Percentiles rank a stretch among this genome's conserved stretches.
Evolutionary conservation across 768 basidiomycete genomes (phyloP).

Genomic region (Pleurotus eryngii): DNA sequence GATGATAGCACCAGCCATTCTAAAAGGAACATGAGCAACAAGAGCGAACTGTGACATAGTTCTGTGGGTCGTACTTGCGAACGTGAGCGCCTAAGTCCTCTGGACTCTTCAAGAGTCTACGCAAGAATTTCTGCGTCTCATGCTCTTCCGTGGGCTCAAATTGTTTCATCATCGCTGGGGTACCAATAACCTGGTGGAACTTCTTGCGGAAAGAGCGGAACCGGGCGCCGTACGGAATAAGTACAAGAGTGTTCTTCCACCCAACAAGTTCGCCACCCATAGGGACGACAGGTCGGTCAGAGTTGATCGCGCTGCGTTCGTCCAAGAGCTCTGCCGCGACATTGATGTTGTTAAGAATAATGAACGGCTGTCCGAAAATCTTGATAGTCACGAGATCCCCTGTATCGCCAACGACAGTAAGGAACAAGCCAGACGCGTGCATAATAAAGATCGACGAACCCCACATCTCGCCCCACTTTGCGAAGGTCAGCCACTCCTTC

Average conservation of each 20-base stretch:
- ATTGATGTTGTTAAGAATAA: conserved; percentile 40
- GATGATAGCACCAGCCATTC: conserved; percentile 42
- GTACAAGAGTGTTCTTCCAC: conserved; percentile 29
- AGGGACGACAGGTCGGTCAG: conserved; percentile 45
- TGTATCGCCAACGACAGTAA: conserved; percentile 8
- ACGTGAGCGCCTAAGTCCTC: conserved; percentile 29
- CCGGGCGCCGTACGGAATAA: conserved; percentile 34
- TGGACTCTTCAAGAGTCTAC: conserved; percentile 31
- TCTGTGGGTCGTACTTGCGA: conserved; percentile 26
- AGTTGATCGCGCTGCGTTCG: conserved; percentile 49
- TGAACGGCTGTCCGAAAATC: conserved; percentile 40
- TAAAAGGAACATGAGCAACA: conserved; percentile 9
- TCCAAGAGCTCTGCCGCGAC: conserved; percentile 48
- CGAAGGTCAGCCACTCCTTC: conserved; percentile 24
- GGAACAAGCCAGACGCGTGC: background rate
- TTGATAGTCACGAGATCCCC: conserved; percentile 32
- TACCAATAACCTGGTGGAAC: conserved; percentile 41
- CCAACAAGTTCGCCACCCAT: conserved; percentile 32
- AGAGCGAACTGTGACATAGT: background rate
- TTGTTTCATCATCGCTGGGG: conserved; percentile 29
- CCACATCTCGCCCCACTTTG: conserved; percentile 29
- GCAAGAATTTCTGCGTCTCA: conserved; percentile 37
- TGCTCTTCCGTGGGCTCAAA: conserved; percentile 36
- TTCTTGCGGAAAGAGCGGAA: conserved; percentile 38
- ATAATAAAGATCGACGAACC: conserved; percentile 18